Evolutionary conservation across 345 rosid species (phyloP).

Genomic region (Durio zibethinus): DNA sequence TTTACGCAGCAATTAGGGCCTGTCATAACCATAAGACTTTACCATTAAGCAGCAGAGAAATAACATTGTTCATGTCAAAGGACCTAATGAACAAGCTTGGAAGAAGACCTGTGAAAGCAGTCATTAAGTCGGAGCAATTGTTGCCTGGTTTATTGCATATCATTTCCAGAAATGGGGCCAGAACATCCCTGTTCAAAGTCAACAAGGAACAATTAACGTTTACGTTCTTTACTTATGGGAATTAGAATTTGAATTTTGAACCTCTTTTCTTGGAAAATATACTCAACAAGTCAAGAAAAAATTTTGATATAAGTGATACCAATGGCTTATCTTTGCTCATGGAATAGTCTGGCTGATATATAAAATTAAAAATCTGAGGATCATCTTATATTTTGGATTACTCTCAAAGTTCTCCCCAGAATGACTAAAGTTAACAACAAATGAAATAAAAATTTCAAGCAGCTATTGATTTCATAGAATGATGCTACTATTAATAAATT

Average conservation of each 20-base stretch:
- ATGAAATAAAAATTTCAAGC: not conserved
- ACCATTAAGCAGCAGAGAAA: not conserved
- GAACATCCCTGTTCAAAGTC: conserved; percentile 31
- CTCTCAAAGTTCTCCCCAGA: not conserved
- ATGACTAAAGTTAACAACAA: not conserved
- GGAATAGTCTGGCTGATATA: too few species aligned
- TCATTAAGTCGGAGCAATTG: conserved; percentile 42
- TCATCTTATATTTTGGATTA: too few species aligned
- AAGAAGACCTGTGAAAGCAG: conserved; percentile 42
- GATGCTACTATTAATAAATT: too few species aligned
- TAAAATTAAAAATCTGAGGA: too few species aligned
- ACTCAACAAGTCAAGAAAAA: too few species aligned
- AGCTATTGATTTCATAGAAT: not conserved
- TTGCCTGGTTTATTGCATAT: conserved; percentile 35
- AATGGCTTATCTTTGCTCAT: too few species aligned
- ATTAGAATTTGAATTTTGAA: too few species aligned
- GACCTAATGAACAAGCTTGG: not conserved
- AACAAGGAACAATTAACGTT: not conserved
- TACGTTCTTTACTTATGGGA: not conserved
- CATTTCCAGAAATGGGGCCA: conserved; percentile 26
- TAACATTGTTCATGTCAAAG: not conserved
- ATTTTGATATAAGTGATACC: too few species aligned
- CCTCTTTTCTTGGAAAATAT: too few species aligned
- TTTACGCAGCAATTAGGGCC: conserved; percentile 61
- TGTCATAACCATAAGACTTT: not conserved